A percentile compares a stretch with the other conserved stretches of the same genome.
These are phyloP conservation scores for Musa balbisiana DNA, from an alignment of 202 grass and related monocot species.

Conservation along the genomic window DNA sequence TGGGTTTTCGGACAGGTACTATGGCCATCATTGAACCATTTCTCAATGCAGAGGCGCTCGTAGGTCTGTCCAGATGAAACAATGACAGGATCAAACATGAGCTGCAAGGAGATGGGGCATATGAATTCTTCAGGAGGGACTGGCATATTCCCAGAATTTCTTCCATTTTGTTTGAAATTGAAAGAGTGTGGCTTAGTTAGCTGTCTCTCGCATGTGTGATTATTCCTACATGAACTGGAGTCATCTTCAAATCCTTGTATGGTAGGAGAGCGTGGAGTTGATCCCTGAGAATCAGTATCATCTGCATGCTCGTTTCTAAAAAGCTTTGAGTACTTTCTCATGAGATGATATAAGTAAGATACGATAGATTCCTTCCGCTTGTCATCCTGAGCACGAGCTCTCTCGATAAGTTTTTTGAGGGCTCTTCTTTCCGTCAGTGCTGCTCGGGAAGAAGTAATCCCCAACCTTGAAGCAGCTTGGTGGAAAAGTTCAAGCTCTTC, in stretches of 20 bases:
- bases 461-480: slow-evolving; percentile 42
- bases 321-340: slow-evolving; percentile 58
- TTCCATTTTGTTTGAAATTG: slow-evolving; percentile 46
- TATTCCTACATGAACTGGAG: slow-evolving; percentile 5
- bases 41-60: slow-evolving; percentile 77
- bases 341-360: slow-evolving; percentile 53
- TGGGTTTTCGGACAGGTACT: slow-evolving; percentile 81
- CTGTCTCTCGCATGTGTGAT: slow-evolving; percentile 11
- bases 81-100: slow-evolving; percentile 88
- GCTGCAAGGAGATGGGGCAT: slow-evolving; percentile 89
- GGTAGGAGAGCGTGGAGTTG: slow-evolving; percentile 38
- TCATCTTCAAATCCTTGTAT: slow-evolving; percentile 32
- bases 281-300: slow-evolving; percentile 43
- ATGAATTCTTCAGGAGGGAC: slow-evolving; percentile 72
- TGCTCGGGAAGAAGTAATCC: slow-evolving; percentile 49
- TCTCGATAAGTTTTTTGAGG: slow-evolving; percentile 71
- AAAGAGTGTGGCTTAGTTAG: slow-evolving; percentile 38
- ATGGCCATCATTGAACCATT: slow-evolving; percentile 73
- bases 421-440: slow-evolving; percentile 72
- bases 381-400: slow-evolving; percentile 52
- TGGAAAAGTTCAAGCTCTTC: slow-evolving; percentile 60
- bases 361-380: slow-evolving; percentile 48
- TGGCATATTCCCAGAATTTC: slow-evolving; percentile 67
- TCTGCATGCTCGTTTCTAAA: slow-evolving; percentile 47
- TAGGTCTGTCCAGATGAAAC: slow-evolving; percentile 91